Conservation (phyloP, 2,329 filamentous ascomycete species). For the Conoideocrella luteorostrata region DNA sequence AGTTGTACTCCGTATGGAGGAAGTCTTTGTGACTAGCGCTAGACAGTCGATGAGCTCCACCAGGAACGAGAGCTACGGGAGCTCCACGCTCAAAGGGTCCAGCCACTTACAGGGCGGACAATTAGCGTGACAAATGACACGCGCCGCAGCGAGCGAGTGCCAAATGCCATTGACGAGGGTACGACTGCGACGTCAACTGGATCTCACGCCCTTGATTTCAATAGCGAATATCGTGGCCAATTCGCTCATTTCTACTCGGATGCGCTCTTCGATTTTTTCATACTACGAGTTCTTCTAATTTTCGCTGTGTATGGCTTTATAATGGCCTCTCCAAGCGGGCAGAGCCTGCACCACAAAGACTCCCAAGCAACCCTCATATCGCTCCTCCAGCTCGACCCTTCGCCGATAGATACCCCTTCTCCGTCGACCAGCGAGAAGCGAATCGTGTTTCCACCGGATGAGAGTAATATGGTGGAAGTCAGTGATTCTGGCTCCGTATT, state of each 20-base stretch:
- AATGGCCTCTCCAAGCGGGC: constrained; percentile 13
- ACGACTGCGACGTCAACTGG: too few relatives aligned
- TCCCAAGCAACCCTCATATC: constrained; percentile 54
- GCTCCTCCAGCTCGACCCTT: constrained; percentile 73
- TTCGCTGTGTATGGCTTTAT: not conserved
- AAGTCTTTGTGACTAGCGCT: too few relatives aligned
- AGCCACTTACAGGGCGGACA: not conserved
- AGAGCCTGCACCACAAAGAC: constrained; percentile 24
- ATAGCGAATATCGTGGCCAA: too few relatives aligned
- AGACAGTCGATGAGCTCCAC: too few relatives aligned
- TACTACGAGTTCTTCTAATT: too few relatives aligned
- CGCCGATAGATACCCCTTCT: constrained; percentile 59
- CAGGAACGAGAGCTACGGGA: too few relatives aligned
- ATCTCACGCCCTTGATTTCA: too few relatives aligned
- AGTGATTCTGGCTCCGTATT: constrained; percentile 26
- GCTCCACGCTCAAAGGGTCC: not conserved
- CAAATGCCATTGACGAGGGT: too few relatives aligned
- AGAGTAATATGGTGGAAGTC: constrained; percentile 14
- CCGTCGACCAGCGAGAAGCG: constrained; percentile 17
- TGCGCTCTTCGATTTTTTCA: not conserved
- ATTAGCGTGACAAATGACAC: not conserved
- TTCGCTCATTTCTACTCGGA: too few relatives aligned
- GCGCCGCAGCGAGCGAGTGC: too few relatives aligned
- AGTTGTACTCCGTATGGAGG: too few relatives aligned
- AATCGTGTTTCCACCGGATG: constrained; percentile 30